Base-by-base conservation (phyloP, 306 rosid genomes). In the Inga leiocalycina region DNA sequence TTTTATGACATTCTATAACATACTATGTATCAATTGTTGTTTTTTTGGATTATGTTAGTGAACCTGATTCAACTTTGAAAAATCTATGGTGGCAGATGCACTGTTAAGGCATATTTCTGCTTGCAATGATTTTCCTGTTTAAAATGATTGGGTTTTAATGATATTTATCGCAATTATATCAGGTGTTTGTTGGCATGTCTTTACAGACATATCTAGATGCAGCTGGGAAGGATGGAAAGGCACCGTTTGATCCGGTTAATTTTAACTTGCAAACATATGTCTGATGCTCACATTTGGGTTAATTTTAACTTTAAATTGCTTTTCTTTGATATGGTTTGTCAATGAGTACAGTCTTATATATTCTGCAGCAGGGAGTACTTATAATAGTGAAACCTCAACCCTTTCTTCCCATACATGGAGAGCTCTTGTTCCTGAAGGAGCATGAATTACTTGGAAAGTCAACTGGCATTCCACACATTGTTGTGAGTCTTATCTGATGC, bases 121-220 rank as follows among this genome's bases (percentile, higher is more conserved):
- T 78, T 70, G 69, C 71, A 62, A 62, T 74, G 59, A 56, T 77
- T 82, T 81, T 76, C 71, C 54, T 75, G 80, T 77, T 62, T 76
- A 20, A 43, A 77, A 51, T 86, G 81, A 69, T 51, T 46, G 75
- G 59, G 11, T 12, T 24, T 67, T 27, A 43, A 39, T 34, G 80
- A 71, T 48, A 24, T 71, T 22, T 65, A 24, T 57, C 52, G 69
- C 13, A 85, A 19, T 84, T 68, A 71, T 82, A 46, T 82, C 85
- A 95, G 98, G 98, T 93, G 82, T 95, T 95, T 91, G 97, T 95
- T 83, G 98, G 97, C 82, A 93, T 95, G 98, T 95, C 98, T 49
- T 88, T 95, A 77, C 88, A 97, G 89, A 95, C 98, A 74, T 95
- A 95, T 86, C 89, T 95, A 84, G 98, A 95, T 41, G 98, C 98